phyloP scores from a whole-genome alignment of 495 filamentous ascomycete genomes.

The Talaromyces trachyspermus region DNA sequence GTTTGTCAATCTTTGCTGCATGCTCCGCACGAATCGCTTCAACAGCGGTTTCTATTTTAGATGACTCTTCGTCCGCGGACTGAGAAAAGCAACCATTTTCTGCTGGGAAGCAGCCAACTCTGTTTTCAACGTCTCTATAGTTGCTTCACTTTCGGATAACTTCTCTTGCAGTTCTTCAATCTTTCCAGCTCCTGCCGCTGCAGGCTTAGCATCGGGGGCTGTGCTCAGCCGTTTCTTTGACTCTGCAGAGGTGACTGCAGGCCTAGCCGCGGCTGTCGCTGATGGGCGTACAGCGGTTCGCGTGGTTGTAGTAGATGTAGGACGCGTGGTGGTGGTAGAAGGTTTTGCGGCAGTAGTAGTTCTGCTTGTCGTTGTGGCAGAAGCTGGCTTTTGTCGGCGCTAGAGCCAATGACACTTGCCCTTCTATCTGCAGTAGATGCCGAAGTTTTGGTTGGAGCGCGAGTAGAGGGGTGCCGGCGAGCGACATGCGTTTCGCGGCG shows the following conservation, averaged over 20 bases:
- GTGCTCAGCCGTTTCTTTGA: constrained; percentile 32
- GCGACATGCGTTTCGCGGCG: constrained; percentile 42
- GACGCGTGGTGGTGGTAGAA: constrained; percentile 20
- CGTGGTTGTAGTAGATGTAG: constrained; percentile 22
- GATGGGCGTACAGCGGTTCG: constrained; percentile 19
- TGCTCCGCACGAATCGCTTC: constrained; percentile 32
- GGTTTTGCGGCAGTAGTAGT: constrained; percentile 24
- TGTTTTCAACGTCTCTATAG: constrained; percentile 28
- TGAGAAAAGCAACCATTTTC: constrained; percentile 30
- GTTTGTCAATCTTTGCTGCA: constrained; percentile 28
- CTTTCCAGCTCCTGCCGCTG: constrained; percentile 22
- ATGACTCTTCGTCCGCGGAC: constrained; percentile 17
- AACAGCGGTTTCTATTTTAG: constrained; percentile 18
- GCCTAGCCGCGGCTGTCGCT: constrained; percentile 20
- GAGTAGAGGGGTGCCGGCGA: constrained; percentile 27
- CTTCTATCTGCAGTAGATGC: constrained; percentile 33
- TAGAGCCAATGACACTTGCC: constrained; percentile 32
- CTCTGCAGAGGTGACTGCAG: constrained; percentile 19
- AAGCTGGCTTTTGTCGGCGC: constrained; percentile 25
- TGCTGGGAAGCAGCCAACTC: constrained; percentile 35
- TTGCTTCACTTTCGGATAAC: constrained; percentile 37
- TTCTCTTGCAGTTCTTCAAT: constrained; percentile 33
- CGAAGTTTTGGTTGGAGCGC: constrained; percentile 28
- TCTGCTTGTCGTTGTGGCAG: constrained; percentile 21
- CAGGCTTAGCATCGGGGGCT: constrained; percentile 14